Base-by-base conservation (phyloP, 345 rosid species). In the Corymbia maculata region DNA sequence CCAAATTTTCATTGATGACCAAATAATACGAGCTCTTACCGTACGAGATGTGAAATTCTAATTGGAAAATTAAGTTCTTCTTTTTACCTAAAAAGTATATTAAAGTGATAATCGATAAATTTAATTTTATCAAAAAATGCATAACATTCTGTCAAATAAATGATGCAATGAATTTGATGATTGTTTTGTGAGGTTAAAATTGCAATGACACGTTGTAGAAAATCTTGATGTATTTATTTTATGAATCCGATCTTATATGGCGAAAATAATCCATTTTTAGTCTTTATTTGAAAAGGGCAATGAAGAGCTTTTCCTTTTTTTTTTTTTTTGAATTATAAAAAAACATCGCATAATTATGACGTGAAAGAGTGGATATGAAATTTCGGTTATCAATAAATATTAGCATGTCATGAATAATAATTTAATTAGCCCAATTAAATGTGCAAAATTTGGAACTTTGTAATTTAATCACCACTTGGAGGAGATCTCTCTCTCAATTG, bases 121-220 rank as follows among this genome's bases (percentile, higher is more conserved):
- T 19, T 42, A 75, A 75, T 4, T 36, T 75, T 3, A 75, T 75
- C 36, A 42, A 75, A 75, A 36, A 3, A 19, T 1, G 7, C 16
- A 70, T 4, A 2, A 32, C 0, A 32, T 70, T 61, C 12, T 61
- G 5, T 64, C 75, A n/a, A 64, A 64, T 64, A n/a, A 64, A 2
- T 64, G 75, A 1, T 8, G 4, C 15, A 2, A n/a, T 0, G 19
- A 16, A n/a, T 64, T 8, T 1, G 0, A 64, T 0, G 17, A 64
- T 64, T 14, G 9, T 64, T 13, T n/a, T 2, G 9, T 64, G 42
- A n/a, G 42, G 68, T 61, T 1, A 0, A 61, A n/a, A 59, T 26
- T 59, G 30, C 26, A 26, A 61, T 61, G 68, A 64, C 5, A n/a
- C 15, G 6, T 52, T 15, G 14, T 52, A 0, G 0, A 19, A 64